phyloP scores from a whole-genome alignment of 2,329 filamentous ascomycete genomes.

The Fusarium phyllophilum region DNA sequence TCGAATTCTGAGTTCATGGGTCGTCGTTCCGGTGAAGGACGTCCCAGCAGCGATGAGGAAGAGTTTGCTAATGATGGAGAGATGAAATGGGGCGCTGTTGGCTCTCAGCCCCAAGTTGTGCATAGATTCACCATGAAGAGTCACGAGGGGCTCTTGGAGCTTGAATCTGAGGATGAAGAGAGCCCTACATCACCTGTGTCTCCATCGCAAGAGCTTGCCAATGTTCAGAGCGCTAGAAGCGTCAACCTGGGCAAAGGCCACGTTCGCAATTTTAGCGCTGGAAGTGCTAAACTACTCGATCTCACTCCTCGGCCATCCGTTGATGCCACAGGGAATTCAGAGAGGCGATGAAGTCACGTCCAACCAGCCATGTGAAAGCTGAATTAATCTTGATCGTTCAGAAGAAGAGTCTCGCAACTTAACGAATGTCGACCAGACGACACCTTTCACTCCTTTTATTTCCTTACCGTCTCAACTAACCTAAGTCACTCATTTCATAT shows the following conservation, averaged over 20 bases:
- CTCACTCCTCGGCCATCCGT: constrained; percentile 66
- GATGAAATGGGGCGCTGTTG: constrained; percentile 64
- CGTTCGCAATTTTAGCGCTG: constrained; percentile 77
- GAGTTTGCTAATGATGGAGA: constrained; percentile 56
- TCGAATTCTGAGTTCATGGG: constrained; percentile 45
- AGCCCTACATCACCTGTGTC: constrained; percentile 44
- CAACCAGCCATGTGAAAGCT: constrained; percentile 29
- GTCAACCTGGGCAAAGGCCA: constrained; percentile 74
- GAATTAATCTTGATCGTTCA: constrained; percentile 27
- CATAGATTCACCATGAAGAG: constrained; percentile 65
- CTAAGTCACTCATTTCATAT: constrained; percentile 48
- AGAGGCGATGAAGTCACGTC: constrained; percentile 42
- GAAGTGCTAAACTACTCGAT: constrained; percentile 79
- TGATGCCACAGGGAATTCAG: constrained; percentile 57
- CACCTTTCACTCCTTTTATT: constrained; percentile 39
- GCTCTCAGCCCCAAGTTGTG: constrained; percentile 65
- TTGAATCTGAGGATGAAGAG: constrained; percentile 50
- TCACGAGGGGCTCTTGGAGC: constrained; percentile 62
- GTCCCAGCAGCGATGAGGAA: constrained; percentile 69
- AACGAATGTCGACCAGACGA: constrained; percentile 15
- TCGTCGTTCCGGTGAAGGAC: constrained; percentile 61
- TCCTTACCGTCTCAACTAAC: constrained; percentile 41
- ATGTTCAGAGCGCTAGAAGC: constrained; percentile 73
- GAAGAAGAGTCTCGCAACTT: constrained; percentile 38
- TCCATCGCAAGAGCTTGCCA: constrained; percentile 49